Evolutionary conservation across 805 yeast species (phyloP).

Genomic region (Brettanomyces nanus): DNA sequence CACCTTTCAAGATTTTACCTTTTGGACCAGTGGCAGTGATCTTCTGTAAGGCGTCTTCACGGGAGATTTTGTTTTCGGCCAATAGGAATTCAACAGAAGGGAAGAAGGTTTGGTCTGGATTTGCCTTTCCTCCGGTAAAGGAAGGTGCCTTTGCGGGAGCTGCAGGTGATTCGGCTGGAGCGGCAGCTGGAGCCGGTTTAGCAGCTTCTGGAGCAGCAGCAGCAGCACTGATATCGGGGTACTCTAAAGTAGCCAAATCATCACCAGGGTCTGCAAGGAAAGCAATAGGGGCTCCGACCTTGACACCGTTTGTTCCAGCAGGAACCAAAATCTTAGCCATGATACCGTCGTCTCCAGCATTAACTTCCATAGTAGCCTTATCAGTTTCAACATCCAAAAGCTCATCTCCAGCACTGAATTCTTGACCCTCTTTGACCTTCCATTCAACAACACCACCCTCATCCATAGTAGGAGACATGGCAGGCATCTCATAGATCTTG

Average conservation of each 20-base stretch:
- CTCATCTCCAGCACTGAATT: slow-evolving; percentile 76
- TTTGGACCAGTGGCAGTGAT: slow-evolving; percentile 83
- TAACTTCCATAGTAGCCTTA: slow-evolving; percentile 76
- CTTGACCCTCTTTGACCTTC: slow-evolving; percentile 74
- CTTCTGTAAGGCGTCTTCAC: slow-evolving; percentile 59
- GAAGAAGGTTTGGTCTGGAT: slow-evolving; percentile 55
- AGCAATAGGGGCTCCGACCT: slow-evolving; percentile 89
- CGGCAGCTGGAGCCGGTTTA: slow-evolving; percentile 12
- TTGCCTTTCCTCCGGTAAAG: slow-evolving; percentile 34
- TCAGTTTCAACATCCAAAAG: slow-evolving; percentile 79
- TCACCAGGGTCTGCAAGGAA: slow-evolving; percentile 83
- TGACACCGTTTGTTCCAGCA: slow-evolving; percentile 72
- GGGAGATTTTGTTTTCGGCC: slow-evolving; percentile 51
- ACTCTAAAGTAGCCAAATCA: slow-evolving; percentile 55
- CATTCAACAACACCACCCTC: slow-evolving; percentile 88
- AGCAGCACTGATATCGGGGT: slow-evolving; percentile 38
- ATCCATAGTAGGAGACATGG: slow-evolving; percentile 98
- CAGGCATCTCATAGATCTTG: slow-evolving; percentile 78
- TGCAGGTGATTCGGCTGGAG: slow-evolving; percentile 10
- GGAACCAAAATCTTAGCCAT: slow-evolving; percentile 64
- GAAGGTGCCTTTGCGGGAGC: slow-evolving; percentile 19
- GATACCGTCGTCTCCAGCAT: slow-evolving; percentile 87
- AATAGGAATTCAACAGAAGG: slow-evolving; percentile 75
- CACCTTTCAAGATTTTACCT: slow-evolving; percentile 86
- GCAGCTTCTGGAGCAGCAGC: slow-evolving; percentile 12